Base-by-base conservation (phyloP, 2,329 filamentous ascomycete species). In the Lachnum nothofagi region DNA sequence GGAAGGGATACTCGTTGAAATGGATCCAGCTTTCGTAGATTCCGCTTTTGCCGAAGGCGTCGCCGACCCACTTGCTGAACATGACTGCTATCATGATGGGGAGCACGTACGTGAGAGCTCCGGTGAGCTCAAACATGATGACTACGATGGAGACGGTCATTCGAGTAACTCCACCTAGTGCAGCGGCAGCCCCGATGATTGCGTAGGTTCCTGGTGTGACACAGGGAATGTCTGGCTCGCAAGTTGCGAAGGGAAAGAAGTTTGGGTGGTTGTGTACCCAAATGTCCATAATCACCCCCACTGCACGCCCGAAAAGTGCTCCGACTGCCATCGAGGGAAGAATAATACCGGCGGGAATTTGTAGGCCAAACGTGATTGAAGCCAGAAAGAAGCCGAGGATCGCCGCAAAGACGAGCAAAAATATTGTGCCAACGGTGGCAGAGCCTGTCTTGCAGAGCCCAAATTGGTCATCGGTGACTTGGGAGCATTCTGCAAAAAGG, bases 61-160 rank as follows among this genome's bases (percentile, higher is more conserved):
- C 93, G 62, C 91, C 93, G 22, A 95, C 89, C 93, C 93, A 98
- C 72, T 98, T 98, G 54, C 88, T 88, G 38, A 97, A 78, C 91
- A 98, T 95, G 63, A 98, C 93, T 37, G 91, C 90, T 56, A 98
- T 88, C 93, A 98, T 98, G 68, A 97, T 98, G 46, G 93, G 93
- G 6, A 98, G 80, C 42, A 98, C 91, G 65, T 97, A 97, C 1
- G 90, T 95, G 23, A 98, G 77, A 1, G 93, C 93, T 44, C 93
- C 93, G 0, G 93, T 98, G 48, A 98, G 83, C 72, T 98, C 93
- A 64, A 98, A 98, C 86, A 96, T 96, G 71, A 98, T 98, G 62
- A 97, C 93, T 4, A 98, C 91, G 58, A 98, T 96, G 10, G 91
- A 96, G 9, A 96, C 90, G 0, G 93, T 98, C 83, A 98, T 94